A percentile compares a stretch with the other conserved stretches of the same genome.
Conservation (phyloP, 352 stramenopile genomes). For the Phytophthora cryptogea region DNA sequence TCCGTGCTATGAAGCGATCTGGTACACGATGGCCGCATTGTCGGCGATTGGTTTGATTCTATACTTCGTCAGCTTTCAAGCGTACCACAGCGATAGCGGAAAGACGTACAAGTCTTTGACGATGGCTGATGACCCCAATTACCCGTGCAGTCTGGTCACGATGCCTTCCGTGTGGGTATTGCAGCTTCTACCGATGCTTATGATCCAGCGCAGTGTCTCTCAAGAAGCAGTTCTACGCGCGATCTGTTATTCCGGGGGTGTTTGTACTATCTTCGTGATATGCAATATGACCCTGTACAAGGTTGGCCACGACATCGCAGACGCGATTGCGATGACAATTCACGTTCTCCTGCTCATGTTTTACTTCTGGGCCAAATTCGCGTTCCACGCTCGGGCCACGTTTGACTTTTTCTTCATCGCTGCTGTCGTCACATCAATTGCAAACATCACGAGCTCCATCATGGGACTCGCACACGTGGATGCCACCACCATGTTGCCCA, state of each 20-base stretch:
- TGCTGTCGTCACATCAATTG: constrained; percentile 49
- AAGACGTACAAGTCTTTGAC: constrained; percentile 22
- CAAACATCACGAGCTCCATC: constrained; percentile 55
- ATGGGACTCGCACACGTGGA: constrained; percentile 45
- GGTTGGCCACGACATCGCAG: constrained; percentile 48
- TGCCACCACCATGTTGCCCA: constrained; percentile 31
- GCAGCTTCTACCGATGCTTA: constrained; percentile 82
- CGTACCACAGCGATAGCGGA: constrained; percentile 26
- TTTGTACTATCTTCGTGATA: constrained; percentile 62
- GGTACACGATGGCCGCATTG: constrained; percentile 77
- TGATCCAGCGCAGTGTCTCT: constrained; percentile 84
- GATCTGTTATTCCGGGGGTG: constrained; percentile 67
- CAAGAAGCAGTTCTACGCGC: constrained; percentile 72
- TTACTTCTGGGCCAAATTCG: constrained; percentile 84
- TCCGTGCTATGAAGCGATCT: constrained; percentile 86
- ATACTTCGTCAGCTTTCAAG: constrained; percentile 57
- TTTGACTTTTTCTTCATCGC: constrained; percentile 87
- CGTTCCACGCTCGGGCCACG: constrained; percentile 70
- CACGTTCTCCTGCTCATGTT: constrained; percentile 64
- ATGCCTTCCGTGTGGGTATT: constrained; percentile 77
- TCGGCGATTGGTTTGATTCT: constrained; percentile 55
- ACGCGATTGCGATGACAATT: constrained; percentile 57
- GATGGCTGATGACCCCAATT: constrained; percentile 31
- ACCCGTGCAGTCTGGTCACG: constrained; percentile 60
- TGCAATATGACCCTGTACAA: constrained; percentile 66